These are phyloP conservation scores for Amaranthus cruentus DNA, from an alignment of 148 eudicot species.

Conservation along the genomic window DNA sequence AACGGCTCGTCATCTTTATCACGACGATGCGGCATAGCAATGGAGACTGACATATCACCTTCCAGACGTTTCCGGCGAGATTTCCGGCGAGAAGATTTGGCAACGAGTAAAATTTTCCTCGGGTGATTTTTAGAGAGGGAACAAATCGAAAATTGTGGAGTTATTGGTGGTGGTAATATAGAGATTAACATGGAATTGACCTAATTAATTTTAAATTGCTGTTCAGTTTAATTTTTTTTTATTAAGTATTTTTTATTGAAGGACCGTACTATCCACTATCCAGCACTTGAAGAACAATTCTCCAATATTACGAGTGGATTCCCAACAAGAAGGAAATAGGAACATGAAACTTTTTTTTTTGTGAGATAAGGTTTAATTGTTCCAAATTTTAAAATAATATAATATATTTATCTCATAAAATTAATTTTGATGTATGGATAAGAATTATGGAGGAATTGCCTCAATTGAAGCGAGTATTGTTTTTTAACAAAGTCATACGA, in stretches of 20 bases:
- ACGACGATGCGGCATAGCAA: conserved; percentile 37
- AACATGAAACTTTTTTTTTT: too few relatives aligned
- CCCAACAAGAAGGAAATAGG: too few relatives aligned
- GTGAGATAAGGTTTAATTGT: too few relatives aligned
- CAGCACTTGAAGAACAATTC: background rate
- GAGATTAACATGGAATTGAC: conserved; percentile 24
- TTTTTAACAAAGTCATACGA: too few relatives aligned
- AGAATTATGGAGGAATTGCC: too few relatives aligned
- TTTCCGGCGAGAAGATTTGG: conserved; percentile 27
- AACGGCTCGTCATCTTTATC: conserved; percentile 41
- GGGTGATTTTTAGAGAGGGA: conserved; percentile 14
- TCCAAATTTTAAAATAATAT: too few relatives aligned
- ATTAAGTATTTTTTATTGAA: background rate
- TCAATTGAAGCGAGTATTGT: too few relatives aligned
- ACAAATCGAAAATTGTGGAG: background rate
- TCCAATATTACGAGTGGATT: too few relatives aligned
- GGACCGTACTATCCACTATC: conserved; percentile 6
- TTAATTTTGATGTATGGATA: too few relatives aligned
- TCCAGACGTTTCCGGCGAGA: conserved; percentile 20
- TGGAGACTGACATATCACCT: conserved; percentile 49
- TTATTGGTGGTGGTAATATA: conserved; percentile 1
- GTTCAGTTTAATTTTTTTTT: background rate
- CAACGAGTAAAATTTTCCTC: background rate
- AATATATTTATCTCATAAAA: too few relatives aligned
- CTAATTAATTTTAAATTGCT: conserved; percentile 3